Conservation (phyloP, 106 monocot species). For the Iris macrosiphon region DNA sequence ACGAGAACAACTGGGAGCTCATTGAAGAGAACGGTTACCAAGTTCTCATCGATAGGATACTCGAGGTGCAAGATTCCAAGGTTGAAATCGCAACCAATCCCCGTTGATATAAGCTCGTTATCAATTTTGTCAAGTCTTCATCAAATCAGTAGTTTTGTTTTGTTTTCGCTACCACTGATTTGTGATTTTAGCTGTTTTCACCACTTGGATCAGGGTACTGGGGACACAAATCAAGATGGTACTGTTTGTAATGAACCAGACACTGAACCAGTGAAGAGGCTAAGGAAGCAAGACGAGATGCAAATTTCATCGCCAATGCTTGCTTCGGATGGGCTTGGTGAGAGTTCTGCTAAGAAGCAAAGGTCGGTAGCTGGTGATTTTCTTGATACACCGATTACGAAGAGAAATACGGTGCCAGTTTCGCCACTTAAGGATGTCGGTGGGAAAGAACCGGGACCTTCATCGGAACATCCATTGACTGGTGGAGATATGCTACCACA, state of each 20-base stretch:
- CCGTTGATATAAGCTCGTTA: neutral
- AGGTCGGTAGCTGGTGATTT: conserved; percentile 8
- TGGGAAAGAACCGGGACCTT: no score
- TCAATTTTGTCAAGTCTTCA: neutral
- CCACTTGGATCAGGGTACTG: conserved; percentile 8
- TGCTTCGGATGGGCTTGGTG: neutral
- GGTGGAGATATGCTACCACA: no score
- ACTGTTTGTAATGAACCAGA: no score
- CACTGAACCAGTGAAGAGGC: conserved; percentile 21
- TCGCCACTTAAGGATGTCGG: no score
- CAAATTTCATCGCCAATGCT: neutral
- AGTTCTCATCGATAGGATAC: conserved; percentile 40
- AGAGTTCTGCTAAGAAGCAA: neutral
- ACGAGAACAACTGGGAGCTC: conserved; percentile 46
- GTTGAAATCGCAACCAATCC: neutral
- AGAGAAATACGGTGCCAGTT: neutral
- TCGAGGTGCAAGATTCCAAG: conserved; percentile 24
- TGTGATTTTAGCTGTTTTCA: neutral
- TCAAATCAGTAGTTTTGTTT: neutral
- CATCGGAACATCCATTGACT: no score
- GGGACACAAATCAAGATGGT: neutral
- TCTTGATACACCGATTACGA: neutral
- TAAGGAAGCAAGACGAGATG: conserved; percentile 10
- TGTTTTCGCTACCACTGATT: neutral
- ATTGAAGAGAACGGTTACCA: conserved; percentile 60